Evolutionary conservation across 441 rosid genomes (phyloP), one percentile per base, ranked within the genome.

Genomic region (Erodium texanum): DNA sequence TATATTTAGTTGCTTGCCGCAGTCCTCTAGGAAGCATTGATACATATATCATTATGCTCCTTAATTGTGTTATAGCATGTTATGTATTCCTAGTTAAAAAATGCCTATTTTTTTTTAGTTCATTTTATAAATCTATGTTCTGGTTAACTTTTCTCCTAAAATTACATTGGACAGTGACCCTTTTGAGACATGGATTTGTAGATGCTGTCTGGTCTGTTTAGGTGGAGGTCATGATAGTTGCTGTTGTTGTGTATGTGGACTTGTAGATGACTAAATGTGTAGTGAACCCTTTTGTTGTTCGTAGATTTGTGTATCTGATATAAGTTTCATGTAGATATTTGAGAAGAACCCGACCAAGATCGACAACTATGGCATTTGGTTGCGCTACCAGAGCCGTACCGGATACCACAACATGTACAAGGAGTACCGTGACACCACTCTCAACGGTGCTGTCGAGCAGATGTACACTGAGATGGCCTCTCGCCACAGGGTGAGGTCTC

Each of bases 341-440:
- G 79, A 76, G 71, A 76, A 76, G 74, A 76, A 73, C 69, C 79
- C 79, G 23, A 76, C 80, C 0, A 77, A 70, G 73, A 70, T 77
- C 74, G 65, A 77, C 52, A 77, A 77, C 77, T 73, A 77, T 58
- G 80, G 80, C 22, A 70, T 77, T 34, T 77, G 80, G 80, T 52
- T 77, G 64, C 76, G 77, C 24, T 77, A 77, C 67, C 80, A 77
- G 54, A 77, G 80, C 50, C 71, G 77, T 41, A 77, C 80, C 4
- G 80, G 80, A 20, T 77, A 77, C 38, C 80, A 77, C 64, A 77
- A 77, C 66, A 77, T 77, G 80, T 77, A 77, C 67, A 77, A 77
- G 72, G 80, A 77, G 50, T 77, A 73, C 70, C 62, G 80, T 12
- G 80, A 73, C 66, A 77, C 77, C 22, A 77, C 80, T 38, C 65